phyloP scores from a whole-genome alignment of 306 rosid species.

The Quercus engelmannii region DNA sequence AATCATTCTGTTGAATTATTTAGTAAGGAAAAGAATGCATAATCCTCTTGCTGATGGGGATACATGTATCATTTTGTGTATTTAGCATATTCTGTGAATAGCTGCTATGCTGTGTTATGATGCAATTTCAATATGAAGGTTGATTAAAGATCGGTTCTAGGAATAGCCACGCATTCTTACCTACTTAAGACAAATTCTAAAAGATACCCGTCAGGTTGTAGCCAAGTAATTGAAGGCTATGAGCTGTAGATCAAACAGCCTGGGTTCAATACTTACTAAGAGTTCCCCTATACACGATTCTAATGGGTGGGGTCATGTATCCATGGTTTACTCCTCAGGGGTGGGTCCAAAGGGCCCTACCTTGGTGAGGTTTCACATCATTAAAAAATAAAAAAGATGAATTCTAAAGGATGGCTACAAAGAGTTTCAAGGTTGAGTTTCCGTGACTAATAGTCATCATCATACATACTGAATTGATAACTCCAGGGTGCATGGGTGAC shows the following conservation, averaged over 20 bases:
- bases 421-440: not conserved
- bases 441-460: not conserved
- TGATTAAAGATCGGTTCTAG: not conserved
- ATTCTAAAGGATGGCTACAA: too few species aligned
- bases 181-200: not conserved
- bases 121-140: not conserved
- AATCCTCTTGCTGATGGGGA: not conserved
- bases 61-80: not conserved
- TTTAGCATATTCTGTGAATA: not conserved
- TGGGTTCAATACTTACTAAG: too few species aligned
- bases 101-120: not conserved
- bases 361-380: too few species aligned
- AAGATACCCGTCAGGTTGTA: too few species aligned
- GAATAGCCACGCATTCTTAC: not conserved
- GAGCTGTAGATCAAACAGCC: too few species aligned
- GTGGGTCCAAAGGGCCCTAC: too few species aligned
- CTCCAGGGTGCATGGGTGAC: not conserved
- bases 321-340: too few species aligned
- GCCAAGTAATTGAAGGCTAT: too few species aligned
- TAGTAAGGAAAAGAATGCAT: not conserved
- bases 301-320: too few species aligned
- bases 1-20: not conserved
- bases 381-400: too few species aligned
- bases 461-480: not conserved
- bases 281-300: too few species aligned